Evolutionary conservation across 768 basidiomycete species (phyloP).

Genomic region (Termitomyces sp.): DNA sequence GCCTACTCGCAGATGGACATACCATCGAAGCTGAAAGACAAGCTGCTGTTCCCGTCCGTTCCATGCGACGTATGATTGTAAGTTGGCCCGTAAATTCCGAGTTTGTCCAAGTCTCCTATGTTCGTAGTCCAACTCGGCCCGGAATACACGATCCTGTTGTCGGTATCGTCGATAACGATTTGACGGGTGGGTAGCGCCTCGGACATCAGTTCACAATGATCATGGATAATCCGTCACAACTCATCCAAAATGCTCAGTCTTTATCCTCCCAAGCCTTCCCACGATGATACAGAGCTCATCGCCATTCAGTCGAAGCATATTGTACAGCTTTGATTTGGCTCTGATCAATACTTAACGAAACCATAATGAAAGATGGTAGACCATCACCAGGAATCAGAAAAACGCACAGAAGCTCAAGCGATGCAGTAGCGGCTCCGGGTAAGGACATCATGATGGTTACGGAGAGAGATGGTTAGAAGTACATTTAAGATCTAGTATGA

Average conservation of each 20-base stretch:
- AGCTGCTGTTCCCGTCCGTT: constrained; percentile 21
- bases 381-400: no score
- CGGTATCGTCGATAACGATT: constrained; percentile 30
- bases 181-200: background rate
- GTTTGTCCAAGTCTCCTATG: constrained; percentile 18
- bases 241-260: background rate
- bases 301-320: background rate
- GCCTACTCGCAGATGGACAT: background rate
- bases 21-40: constrained; percentile 29
- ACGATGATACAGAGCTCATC: background rate
- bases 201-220: background rate
- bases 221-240: background rate
- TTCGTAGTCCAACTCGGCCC: constrained; percentile 24
- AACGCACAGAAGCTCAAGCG: no score
- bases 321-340: background rate
- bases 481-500: background rate
- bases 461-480: background rate
- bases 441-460: no score
- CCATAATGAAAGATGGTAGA: no score
- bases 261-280: background rate
- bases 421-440: no score
- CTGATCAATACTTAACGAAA: no score
- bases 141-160: constrained; percentile 23
- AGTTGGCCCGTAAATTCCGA: constrained; percentile 27
- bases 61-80: constrained; percentile 28